Evolutionary conservation across 176 grass and related monocot genomes (phyloP).

Genomic region (Poa pratensis): DNA sequence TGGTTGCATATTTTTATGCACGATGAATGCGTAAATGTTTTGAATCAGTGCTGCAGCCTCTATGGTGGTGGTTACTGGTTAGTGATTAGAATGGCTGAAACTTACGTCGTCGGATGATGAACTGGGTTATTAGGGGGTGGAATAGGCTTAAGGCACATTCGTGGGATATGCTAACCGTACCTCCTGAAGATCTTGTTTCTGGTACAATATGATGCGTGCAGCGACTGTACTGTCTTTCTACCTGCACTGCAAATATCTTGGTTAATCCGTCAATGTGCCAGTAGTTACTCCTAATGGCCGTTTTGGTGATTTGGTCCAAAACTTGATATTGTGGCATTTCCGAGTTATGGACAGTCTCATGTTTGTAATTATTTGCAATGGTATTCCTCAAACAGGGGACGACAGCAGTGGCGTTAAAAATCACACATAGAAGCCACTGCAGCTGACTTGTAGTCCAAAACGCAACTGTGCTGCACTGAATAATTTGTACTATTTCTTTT

Average conservation of each 20-base stretch:
- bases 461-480: background rate
- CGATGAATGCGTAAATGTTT: background rate
- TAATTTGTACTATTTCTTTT: too few relatives aligned
- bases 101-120: background rate
- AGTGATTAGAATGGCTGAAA: constrained; percentile 1
- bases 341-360: too few relatives aligned
- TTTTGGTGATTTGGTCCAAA: too few relatives aligned
- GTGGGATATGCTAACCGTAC: background rate
- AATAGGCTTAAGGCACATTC: background rate
- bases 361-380: too few relatives aligned
- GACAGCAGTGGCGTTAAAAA: too few relatives aligned
- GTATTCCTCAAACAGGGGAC: too few relatives aligned
- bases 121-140: background rate
- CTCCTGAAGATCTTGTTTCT: background rate
- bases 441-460: background rate
- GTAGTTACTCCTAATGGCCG: background rate
- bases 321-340: too few relatives aligned
- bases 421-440: background rate
- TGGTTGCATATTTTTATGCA: background rate
- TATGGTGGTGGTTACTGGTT: background rate
- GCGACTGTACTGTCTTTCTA: background rate
- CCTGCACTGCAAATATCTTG: constrained; percentile 13
- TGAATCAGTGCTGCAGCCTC: background rate
- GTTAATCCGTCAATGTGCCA: background rate
- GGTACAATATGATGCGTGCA: background rate